Evolutionary conservation across 768 basidiomycete species (phyloP).

Genomic region (Collybiopsis luxurians): DNA sequence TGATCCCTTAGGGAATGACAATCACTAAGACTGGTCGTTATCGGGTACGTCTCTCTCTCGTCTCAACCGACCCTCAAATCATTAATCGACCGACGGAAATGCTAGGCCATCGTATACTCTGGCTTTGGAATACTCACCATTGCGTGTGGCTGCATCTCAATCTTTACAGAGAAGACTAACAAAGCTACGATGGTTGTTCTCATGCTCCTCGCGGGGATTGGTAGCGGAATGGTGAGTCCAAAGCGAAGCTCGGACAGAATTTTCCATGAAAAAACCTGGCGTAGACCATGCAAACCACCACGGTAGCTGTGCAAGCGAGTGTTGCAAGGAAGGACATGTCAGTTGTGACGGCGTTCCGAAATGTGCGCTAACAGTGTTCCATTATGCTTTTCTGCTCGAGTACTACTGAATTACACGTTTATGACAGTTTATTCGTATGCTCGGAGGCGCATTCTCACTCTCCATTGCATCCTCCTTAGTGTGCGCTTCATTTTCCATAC

Average conservation of each 20-base stretch:
- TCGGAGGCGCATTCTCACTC: conserved; percentile 69
- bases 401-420: too few relatives aligned
- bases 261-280: too few relatives aligned
- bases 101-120: conserved; percentile 56
- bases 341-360: conserved; percentile 67
- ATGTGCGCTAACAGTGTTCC: conserved; percentile 41
- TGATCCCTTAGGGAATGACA: conserved; percentile 46
- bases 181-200: conserved; percentile 54
- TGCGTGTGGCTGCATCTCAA: conserved; percentile 69
- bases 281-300: conserved; percentile 63
- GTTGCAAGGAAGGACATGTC: conserved; percentile 73
- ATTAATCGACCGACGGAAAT: background rate
- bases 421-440: conserved; percentile 68
- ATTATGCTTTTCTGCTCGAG: too few relatives aligned
- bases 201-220: conserved; percentile 58
- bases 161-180: conserved; percentile 45
- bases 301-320: conserved; percentile 71
- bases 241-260: too few relatives aligned
- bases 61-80: background rate
- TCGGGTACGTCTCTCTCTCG: conserved; percentile 32
- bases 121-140: conserved; percentile 72
- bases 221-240: conserved; percentile 56
- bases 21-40: conserved; percentile 67
- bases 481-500: conserved; percentile 22
- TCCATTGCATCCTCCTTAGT: conserved; percentile 62